phyloP scores from a whole-genome alignment of 1,139 yeast genomes.

The Hyphopichia burtonii region DNA sequence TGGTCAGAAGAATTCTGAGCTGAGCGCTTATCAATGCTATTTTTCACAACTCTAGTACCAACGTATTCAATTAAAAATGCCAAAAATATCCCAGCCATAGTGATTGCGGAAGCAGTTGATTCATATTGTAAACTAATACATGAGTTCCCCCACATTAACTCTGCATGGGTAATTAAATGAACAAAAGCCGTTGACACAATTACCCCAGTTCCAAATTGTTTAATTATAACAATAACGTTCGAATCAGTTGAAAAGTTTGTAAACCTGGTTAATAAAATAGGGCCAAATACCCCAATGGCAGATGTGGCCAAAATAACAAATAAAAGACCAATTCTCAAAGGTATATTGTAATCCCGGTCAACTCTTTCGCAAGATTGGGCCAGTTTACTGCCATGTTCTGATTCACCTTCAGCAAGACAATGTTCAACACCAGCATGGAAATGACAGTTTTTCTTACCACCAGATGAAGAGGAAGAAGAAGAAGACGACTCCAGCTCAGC shows the following conservation, averaged over 20 bases:
- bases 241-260: slow-evolving; percentile 21
- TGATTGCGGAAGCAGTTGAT: slow-evolving; percentile 29
- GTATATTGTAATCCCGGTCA: slow-evolving; percentile 26
- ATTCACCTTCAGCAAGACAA: slow-evolving; percentile 20
- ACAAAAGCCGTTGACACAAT: slow-evolving; percentile 27
- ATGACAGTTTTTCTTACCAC: slow-evolving; percentile 25
- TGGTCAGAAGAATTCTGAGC: slow-evolving; percentile 6
- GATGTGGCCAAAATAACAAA: slow-evolving; percentile 31
- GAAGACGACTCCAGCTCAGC: slow-evolving; percentile 7
- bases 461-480: slow-evolving; percentile 5
- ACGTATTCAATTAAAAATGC: slow-evolving; percentile 30
- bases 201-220: slow-evolving; percentile 29
- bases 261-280: slow-evolving; percentile 17
- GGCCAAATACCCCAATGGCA: slow-evolving; percentile 27
- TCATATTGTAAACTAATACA: slow-evolving; percentile 25
- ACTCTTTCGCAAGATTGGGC: slow-evolving; percentile 13
- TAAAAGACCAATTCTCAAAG: slow-evolving; percentile 26
- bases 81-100: slow-evolving; percentile 31
- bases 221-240: slow-evolving; percentile 14
- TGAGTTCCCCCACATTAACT: slow-evolving; percentile 24
- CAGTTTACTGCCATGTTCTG: slow-evolving; percentile 10
- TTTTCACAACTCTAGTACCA: slow-evolving; percentile 3
- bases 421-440: slow-evolving; percentile 44
- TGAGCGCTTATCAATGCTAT: not conserved
- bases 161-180: slow-evolving; percentile 20